These are phyloP conservation scores for Erigeron philadelphicus DNA, from an alignment of 140 eudicot genomes.

Conservation along the genomic window DNA sequence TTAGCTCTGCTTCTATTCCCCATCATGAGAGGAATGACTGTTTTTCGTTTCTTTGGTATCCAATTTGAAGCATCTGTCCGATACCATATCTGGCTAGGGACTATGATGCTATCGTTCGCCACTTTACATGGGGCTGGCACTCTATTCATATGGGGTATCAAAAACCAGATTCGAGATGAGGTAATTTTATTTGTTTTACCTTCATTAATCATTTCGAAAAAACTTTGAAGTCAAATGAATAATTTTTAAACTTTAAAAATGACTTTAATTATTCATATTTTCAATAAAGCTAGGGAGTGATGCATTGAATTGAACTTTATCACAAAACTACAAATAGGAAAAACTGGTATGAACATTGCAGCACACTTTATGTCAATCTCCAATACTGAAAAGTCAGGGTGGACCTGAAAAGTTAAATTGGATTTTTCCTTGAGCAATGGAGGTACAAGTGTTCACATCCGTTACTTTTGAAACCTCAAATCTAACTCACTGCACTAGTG, in stretches of 20 bases:
- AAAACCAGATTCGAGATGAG: slow-evolving; percentile 58
- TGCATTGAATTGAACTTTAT: slow-evolving; percentile 1
- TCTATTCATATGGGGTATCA: slow-evolving; percentile 73
- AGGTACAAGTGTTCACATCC: not conserved
- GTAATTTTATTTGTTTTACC: slow-evolving; percentile 23
- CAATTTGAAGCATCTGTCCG: slow-evolving; percentile 82
- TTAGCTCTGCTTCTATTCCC: slow-evolving; percentile 78
- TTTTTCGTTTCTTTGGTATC: slow-evolving; percentile 54
- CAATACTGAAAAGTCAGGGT: slow-evolving; percentile 18
- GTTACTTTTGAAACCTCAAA: not conserved
- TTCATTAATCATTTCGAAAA: not conserved
- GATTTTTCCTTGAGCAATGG: not conserved
- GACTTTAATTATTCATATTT: slow-evolving; percentile 7
- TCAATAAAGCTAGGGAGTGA: slow-evolving; percentile 20
- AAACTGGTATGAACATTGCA: slow-evolving; percentile 24
- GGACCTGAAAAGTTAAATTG: slow-evolving; percentile 19
- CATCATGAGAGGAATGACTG: slow-evolving; percentile 58
- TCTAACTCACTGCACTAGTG: not conserved
- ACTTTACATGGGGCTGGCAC: slow-evolving; percentile 80
- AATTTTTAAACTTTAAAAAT: slow-evolving; percentile 13
- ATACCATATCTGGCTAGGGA: slow-evolving; percentile 85
- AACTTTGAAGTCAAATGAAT: slow-evolving; percentile 1
- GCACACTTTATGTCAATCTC: slow-evolving; percentile 25
- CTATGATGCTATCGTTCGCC: slow-evolving; percentile 60
- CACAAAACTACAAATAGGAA: slow-evolving; percentile 19